Base-by-base conservation (phyloP, 2,329 filamentous ascomycete genomes). In the Xylariaceae sp. region DNA sequence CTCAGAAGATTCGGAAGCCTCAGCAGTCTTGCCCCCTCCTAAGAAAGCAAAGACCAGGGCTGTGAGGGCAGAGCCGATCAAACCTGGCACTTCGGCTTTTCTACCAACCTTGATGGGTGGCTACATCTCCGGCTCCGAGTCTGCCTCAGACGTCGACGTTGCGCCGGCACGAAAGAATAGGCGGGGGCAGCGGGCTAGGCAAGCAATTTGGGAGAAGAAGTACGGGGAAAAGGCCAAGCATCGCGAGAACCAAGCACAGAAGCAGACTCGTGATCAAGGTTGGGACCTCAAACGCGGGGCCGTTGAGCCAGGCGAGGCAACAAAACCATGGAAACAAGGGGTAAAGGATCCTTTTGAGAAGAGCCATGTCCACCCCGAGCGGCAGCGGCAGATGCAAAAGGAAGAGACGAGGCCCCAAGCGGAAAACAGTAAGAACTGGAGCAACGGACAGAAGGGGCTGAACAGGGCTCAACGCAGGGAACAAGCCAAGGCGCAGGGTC, bases 191-290 rank as follows among this genome's bases (percentile, higher is more conserved):
- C 76, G 81, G 33, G 85, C 84, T n/a, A 78, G 87, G 8, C 85
- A 87, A 58, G 78, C 81, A 18, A 85, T 93, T 44, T 86, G 81
- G 71, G 87, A 91, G 67, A 83, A 87, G 67, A 91, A 90, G 59
- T 91, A 75, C 60, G 86, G 86, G 37, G 71, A 74, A 12, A 73
- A 76, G 47, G 88, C 87, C 1, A 85, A 82, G 52, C 86, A 89
- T 55, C 44, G 59, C n/a, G 42, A 59, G 33, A 62, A 71, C 43
- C 61, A 62, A 35, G 53, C 62, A 41, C 64, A 49, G 9, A 59
- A 64, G 7, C 57, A 71, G 29, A 9, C 4, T 6, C 33, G 33
- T 12, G 74, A 78, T 37, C 57, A 68, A 9, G 76, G 75, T 1
- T 83, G 79, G 79, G 79, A 84, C 52, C 61, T 70, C 52, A 71